Evolutionary conservation across 2,329 filamentous ascomycete species (phyloP).

Genomic region (Alternaria novae-zelandiae): DNA sequence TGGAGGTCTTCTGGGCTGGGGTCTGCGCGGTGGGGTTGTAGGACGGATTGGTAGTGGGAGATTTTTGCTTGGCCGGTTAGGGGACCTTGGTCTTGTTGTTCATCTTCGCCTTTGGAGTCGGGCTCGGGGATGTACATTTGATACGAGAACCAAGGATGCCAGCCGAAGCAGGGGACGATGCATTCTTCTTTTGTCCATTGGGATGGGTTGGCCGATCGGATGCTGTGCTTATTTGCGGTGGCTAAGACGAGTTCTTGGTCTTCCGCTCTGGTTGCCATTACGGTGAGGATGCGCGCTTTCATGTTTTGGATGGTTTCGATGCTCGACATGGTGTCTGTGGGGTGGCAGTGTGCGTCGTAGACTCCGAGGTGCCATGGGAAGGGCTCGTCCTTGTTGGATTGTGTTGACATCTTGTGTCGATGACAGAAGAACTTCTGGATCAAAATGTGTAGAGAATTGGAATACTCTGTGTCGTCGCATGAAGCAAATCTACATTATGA

Average conservation of each 20-base stretch:
- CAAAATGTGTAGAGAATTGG: too few relatives aligned
- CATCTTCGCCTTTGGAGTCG: neutral
- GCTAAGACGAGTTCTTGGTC: conserved; percentile 76
- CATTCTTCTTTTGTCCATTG: conserved; percentile 47
- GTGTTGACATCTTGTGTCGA: conserved; percentile 1
- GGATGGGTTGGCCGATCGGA: conserved; percentile 45
- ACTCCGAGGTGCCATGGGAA: conserved; percentile 75
- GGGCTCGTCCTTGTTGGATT: conserved; percentile 9
- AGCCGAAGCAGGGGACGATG: conserved; percentile 77
- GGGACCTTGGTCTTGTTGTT: conserved; percentile 49
- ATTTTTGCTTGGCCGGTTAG: conserved; percentile 55
- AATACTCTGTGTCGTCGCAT: neutral
- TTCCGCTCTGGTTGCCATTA: conserved; percentile 78
- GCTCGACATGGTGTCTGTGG: conserved; percentile 75
- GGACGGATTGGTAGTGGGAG: conserved; percentile 70
- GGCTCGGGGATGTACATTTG: conserved; percentile 64
- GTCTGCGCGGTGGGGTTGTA: conserved; percentile 56
- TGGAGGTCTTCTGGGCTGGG: conserved; percentile 49
- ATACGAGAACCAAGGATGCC: conserved; percentile 88
- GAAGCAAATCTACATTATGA: conserved; percentile 11
- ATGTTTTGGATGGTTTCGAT: conserved; percentile 66
- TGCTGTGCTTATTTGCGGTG: conserved; percentile 63
- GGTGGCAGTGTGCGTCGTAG: conserved; percentile 84
- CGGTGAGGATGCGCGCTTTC: conserved; percentile 69
- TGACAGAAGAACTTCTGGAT: too few relatives aligned